These are phyloP conservation scores for Pisolithus microcarpus DNA, from an alignment of 768 basidiomycete species.

Conservation along the genomic window DNA sequence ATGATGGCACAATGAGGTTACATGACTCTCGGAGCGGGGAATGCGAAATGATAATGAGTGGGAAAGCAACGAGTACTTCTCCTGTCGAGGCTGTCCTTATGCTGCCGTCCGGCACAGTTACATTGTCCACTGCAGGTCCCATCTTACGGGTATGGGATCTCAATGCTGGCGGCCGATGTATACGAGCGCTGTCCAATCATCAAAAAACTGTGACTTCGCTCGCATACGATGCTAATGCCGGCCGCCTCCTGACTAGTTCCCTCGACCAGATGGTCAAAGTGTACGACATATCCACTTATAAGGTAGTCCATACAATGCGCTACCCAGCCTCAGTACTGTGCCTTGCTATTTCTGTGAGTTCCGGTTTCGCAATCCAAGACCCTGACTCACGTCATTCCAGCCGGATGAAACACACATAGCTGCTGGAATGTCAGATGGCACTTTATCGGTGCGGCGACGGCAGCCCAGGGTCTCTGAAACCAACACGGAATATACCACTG, in stretches of 20 bases:
- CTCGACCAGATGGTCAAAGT: constrained; percentile 99
- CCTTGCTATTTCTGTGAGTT: constrained; percentile 81
- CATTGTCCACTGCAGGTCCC: constrained; percentile 82
- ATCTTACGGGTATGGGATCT: constrained; percentile 95
- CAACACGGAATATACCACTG: constrained; percentile 28
- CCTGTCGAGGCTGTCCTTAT: constrained; percentile 92
- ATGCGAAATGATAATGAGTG: constrained; percentile 79
- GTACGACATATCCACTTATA: constrained; percentile 90
- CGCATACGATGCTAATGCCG: constrained; percentile 68
- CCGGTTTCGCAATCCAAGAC: not conserved
- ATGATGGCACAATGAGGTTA: constrained; percentile 84
- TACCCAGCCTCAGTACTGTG: constrained; percentile 91
- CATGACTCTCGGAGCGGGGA: constrained; percentile 81
- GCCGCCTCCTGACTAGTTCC: constrained; percentile 80
- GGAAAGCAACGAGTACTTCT: constrained; percentile 19
- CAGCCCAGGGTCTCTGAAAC: constrained; percentile 67
- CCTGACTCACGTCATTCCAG: constrained; percentile 33
- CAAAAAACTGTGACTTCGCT: constrained; percentile 95
- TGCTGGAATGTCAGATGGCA: constrained; percentile 97
- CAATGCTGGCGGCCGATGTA: constrained; percentile 82
- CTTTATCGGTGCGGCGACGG: constrained; percentile 90
- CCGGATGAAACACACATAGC: constrained; percentile 96
- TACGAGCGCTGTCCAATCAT: constrained; percentile 90
- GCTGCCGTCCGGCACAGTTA: constrained; percentile 84
- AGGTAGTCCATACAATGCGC: constrained; percentile 97